Evolutionary conservation across 345 rosid species (phyloP).

Genomic region (Isatis tinctoria): DNA sequence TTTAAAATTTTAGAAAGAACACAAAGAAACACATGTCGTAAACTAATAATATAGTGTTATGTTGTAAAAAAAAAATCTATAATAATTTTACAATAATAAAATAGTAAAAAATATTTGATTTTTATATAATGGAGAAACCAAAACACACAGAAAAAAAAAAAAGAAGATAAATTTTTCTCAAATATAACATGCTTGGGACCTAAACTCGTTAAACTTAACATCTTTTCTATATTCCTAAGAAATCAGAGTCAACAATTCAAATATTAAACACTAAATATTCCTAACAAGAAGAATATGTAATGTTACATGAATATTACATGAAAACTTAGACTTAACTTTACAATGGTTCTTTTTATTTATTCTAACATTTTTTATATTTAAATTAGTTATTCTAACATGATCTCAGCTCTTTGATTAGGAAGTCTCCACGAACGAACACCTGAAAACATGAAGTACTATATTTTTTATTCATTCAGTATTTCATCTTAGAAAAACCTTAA

Average conservation of each 20-base stretch:
- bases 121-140: background rate
- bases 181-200: background rate
- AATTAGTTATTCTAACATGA: background rate
- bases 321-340: background rate
- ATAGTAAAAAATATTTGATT: background rate
- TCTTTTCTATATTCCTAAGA: background rate
- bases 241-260: background rate
- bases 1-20: too few relatives aligned
- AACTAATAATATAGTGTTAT: too few relatives aligned
- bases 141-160: background rate
- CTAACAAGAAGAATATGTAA: background rate
- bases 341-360: background rate
- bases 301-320: background rate
- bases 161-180: background rate
- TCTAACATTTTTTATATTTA: too few relatives aligned
- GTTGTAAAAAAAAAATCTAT: too few relatives aligned
- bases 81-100: too few relatives aligned
- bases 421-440: constrained; percentile 17
- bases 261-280: background rate
- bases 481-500: background rate
- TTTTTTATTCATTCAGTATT: background rate
- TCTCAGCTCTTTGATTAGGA: background rate
- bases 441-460: background rate
- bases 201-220: background rate
- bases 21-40: too few relatives aligned